Percentiles rank a stretch among this genome's conserved stretches.
phyloP scores from a whole-genome alignment of 2,329 filamentous ascomycete species.

The Nemania abortiva region DNA sequence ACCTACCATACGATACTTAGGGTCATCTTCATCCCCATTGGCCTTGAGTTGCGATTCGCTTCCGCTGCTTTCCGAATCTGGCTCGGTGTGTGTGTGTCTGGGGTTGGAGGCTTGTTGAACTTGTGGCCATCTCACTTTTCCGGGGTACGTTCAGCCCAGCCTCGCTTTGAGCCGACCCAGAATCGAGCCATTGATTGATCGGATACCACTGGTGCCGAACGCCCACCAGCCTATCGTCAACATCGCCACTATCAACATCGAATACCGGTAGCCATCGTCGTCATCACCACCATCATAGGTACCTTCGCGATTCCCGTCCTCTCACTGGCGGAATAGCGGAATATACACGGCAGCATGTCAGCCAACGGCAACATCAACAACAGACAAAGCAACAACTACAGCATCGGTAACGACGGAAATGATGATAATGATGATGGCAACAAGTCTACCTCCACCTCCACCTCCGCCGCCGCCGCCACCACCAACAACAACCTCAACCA shows the following conservation, averaged over 20 bases:
- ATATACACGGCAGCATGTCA: background rate
- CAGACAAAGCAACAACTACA: background rate
- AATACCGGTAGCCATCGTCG: background rate
- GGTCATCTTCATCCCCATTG: background rate
- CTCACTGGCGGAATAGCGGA: background rate
- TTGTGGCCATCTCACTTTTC: background rate
- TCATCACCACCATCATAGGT: no score
- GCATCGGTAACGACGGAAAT: no score
- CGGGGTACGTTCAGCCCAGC: background rate
- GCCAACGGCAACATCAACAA: background rate
- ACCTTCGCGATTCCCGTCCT: no score
- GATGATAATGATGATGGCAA: background rate
- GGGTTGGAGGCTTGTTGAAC: background rate
- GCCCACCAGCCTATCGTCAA: background rate
- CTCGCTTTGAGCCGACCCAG: background rate
- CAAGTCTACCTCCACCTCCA: background rate
- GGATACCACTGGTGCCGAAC: background rate
- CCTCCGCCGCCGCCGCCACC: no score
- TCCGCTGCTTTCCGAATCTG: no score
- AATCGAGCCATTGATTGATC: background rate
- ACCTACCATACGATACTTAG: background rate
- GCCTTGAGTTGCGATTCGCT: background rate
- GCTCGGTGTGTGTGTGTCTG: background rate
- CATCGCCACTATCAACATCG: background rate
- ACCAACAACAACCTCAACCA: slow-evolving; percentile 17